These are phyloP conservation scores for Schizochytrium sp. DNA, from an alignment of 108 stramenopile genomes.

Conservation along the genomic window DNA sequence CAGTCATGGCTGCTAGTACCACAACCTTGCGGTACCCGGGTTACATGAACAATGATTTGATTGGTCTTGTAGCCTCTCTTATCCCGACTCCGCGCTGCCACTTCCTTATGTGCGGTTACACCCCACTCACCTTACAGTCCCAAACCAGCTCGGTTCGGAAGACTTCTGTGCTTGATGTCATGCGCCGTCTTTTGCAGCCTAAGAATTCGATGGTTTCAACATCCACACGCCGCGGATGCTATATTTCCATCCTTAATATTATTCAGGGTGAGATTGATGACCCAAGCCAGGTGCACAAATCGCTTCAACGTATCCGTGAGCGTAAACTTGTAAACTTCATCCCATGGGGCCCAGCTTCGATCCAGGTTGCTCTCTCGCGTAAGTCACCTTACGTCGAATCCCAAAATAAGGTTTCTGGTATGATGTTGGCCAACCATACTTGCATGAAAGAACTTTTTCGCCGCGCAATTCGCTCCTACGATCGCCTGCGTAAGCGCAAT, in stretches of 20 bases:
- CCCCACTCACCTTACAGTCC: slow-evolving; percentile 82
- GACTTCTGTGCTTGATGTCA: slow-evolving; percentile 99
- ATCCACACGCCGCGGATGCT: slow-evolving; percentile 90
- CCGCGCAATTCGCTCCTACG: slow-evolving; percentile 88
- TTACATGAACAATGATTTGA: slow-evolving; percentile 99
- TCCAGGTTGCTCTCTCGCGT: slow-evolving; percentile 96
- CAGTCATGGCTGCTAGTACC: slow-evolving; percentile 98
- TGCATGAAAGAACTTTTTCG: slow-evolving; percentile 94
- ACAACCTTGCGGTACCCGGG: slow-evolving; percentile 98
- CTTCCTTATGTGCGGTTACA: slow-evolving; percentile 99
- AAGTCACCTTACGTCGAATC: slow-evolving; percentile 88
- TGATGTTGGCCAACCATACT: slow-evolving; percentile 98
- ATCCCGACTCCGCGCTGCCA: slow-evolving; percentile 99
- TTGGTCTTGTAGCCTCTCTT: slow-evolving; percentile 92
- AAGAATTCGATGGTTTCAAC: slow-evolving; percentile 99
- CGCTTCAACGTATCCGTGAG: slow-evolving; percentile 95
- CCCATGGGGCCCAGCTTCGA: slow-evolving; percentile 97
- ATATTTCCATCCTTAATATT: slow-evolving; percentile 98
- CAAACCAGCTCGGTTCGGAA: slow-evolving; percentile 84
- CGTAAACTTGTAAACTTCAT: slow-evolving; percentile 92
- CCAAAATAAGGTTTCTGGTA: slow-evolving; percentile 84
- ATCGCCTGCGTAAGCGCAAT: slow-evolving; percentile 91
- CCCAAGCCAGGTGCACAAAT: slow-evolving; percentile 98
- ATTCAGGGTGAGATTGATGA: slow-evolving; percentile 94
- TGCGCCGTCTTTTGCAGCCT: slow-evolving; percentile 96